Base-by-base conservation (phyloP, 2,329 filamentous ascomycete genomes). In the Zarea fungicola region DNA sequence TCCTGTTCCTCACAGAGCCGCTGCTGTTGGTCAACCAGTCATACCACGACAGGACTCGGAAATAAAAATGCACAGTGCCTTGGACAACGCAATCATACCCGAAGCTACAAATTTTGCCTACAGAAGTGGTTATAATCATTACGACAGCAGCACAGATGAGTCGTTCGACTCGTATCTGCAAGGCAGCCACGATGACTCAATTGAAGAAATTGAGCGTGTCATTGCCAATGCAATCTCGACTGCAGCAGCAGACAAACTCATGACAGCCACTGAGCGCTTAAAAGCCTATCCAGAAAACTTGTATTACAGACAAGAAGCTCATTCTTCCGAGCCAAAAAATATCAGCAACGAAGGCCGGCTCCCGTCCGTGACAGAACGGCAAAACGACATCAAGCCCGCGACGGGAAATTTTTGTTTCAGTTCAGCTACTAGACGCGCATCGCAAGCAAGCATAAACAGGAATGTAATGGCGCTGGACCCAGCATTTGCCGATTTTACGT, bases 1-100 rank as follows among this genome's bases (percentile, higher is more conserved):
- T 6, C 67, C 68, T 4, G 60, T 63, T 28, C 62, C 59, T 5
- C 55, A 57, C 28, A 57, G 62, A 42, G 50, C 52, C n/a, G 56
- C 54, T 13, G 54, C 54, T 28, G 52, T 58, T 26, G 52, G 39
- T 13, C 59, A 53, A 6, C 59, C 65, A 0, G 53, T 61, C 49
- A 52, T 68, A 13, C 51, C 63, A 13, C 55, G 56, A 37, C 56
- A 56, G 8, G 60, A 63, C 34, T 28, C 42, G 31, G 31, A 49
- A 4, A 14, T 42, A 8, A 49, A 37, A 10, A 18, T 37, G 46
- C 46, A 49, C 21, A 31, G 46, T 21, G n/a, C 32, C 9, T 16
- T 31, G 5, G 7, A 29, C 14, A 36, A 14, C 10, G 6, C 8
- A 11, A 6, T 16, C 11, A 16, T 23, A 2, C 9, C 29, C 6